These are phyloP conservation scores for Tephrocybe sp. DNA, from an alignment of 768 basidiomycete genomes.

Conservation along the genomic window DNA sequence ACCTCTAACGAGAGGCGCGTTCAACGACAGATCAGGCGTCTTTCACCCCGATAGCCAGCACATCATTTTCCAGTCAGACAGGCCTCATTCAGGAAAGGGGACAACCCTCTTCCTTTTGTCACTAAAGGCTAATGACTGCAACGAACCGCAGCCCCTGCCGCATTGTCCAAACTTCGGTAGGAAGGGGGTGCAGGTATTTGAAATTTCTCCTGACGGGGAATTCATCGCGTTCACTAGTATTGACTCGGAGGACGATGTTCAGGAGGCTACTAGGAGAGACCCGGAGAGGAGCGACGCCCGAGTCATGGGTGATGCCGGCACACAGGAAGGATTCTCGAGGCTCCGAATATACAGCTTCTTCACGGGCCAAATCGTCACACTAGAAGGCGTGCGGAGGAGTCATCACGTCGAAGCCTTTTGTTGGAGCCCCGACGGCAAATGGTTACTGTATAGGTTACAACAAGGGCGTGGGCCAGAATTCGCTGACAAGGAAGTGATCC, in stretches of 20 bases:
- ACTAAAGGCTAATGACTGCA: conserved; percentile 8
- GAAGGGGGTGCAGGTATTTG: conserved; percentile 26
- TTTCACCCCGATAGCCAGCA: conserved; percentile 30
- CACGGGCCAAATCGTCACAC: conserved; percentile 19
- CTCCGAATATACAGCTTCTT: conserved; percentile 26
- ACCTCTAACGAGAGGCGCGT: conserved; percentile 25
- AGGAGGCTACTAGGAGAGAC: conserved; percentile 13
- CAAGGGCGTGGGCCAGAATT: conserved; percentile 26
- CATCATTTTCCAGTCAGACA: conserved; percentile 30
- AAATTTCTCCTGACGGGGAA: conserved; percentile 30
- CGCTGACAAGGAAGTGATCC: conserved; percentile 26
- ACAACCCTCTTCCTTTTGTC: conserved; percentile 20
- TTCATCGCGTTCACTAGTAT: conserved; percentile 27
- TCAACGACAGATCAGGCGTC: conserved; percentile 27
- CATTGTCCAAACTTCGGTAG: conserved; percentile 15
- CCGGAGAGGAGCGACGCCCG: conserved; percentile 24
- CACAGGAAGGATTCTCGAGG: conserved; percentile 13
- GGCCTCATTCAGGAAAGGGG: conserved; percentile 26
- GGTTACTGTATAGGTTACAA: conserved; percentile 30
- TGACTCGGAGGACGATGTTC: conserved; percentile 13
- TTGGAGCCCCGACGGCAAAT: conserved; percentile 30
- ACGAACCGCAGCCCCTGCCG: conserved; percentile 3
- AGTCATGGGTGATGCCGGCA: conserved; percentile 20
- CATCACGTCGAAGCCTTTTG: conserved; percentile 29
- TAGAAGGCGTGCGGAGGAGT: conserved; percentile 22